Conservation (phyloP, 208 protist species). For the Acanthamoeba quina region DNA sequence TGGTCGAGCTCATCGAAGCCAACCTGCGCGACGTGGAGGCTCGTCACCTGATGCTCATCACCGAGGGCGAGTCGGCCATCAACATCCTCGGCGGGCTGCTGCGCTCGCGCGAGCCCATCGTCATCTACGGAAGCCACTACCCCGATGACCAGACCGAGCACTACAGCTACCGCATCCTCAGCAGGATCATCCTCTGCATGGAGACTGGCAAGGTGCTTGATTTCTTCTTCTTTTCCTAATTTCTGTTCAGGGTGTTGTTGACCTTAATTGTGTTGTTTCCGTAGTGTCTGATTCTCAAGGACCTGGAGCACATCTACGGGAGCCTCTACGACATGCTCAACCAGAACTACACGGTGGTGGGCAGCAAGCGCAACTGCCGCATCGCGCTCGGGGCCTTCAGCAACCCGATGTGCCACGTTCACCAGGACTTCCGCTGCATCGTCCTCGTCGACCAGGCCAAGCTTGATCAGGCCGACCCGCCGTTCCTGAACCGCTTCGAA, state of each 20-base stretch:
- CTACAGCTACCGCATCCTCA: slow-evolving; percentile 73
- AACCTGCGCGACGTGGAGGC: neutral
- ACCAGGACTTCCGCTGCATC: slow-evolving; percentile 78
- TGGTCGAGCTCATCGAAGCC: neutral
- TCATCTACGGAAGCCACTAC: slow-evolving; percentile 59
- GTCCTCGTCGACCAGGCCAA: slow-evolving; percentile 68
- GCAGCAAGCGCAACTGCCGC: slow-evolving; percentile 53
- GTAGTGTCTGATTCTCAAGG: slow-evolving; percentile 76
- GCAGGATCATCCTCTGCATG: slow-evolving; percentile 82
- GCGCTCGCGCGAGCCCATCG: neutral
- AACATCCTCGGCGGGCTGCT: slow-evolving; percentile 28
- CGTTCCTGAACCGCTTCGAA: slow-evolving; percentile 87
- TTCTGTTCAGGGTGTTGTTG: slow-evolving; percentile 87
- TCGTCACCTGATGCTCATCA: slow-evolving; percentile 71
- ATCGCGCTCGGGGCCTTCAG: slow-evolving; percentile 79
- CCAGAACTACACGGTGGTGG: slow-evolving; percentile 83
- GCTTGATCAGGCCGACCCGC: neutral
- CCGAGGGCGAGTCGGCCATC: slow-evolving; percentile 33
- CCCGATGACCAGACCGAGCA: slow-evolving; percentile 48
- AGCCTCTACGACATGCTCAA: slow-evolving; percentile 91
- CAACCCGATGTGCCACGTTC: slow-evolving; percentile 77
- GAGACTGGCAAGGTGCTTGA: slow-evolving; percentile 60
- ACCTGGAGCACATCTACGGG: slow-evolving; percentile 86
- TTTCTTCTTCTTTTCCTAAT: slow-evolving; percentile 78
- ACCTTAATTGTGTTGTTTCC: neutral